Evolutionary conservation across 768 basidiomycete genomes (phyloP), one percentile per base, ranked within the genome.

Genomic region (Phaeotremella fagi): DNA sequence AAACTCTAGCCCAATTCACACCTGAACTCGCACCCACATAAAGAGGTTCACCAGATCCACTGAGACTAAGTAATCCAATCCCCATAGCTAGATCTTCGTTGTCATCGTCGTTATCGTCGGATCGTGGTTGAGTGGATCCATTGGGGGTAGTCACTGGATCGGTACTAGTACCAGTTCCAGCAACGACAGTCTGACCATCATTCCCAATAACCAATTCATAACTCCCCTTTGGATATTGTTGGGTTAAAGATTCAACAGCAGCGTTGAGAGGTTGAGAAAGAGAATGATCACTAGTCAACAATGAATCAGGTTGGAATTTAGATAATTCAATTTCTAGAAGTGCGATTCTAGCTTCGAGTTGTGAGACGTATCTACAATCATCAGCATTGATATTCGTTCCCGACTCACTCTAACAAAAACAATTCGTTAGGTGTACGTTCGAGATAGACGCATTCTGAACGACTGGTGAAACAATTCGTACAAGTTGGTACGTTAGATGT

Each of bases 1-100:
- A 66, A 4, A 66, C 61, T 47, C 64, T 60, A 12, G 64, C 64
- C 64, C 64, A 66, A 38, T 62, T 66, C 48, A 66, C 52, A 3
- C 64, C 64, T 16, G 64, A 66, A 43, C 64, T 66, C 16, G 57
- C 60, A 18, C 64, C 64, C 3, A 66, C 58, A 52, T 62, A 66
- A 9, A 66, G 52, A 18, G 64, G 64, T 41, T 66, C 64, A 22
- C 54, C 64, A 7, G 50, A 48, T 1, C 64, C 64, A 43, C 52
- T 48, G 16, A 66, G 43, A 46, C 60, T 66, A 22, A 66, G 45
- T 42, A 57, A 45, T 12, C 64, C 61, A 33, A 66, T 53, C 14
- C 64, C 64, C 33, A 55, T 43, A 4, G 60, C 61, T 16, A 66
- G 37, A 55, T 66, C 64, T 24, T 62, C 58, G 16, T 60, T 55